Evolutionary conservation across 495 filamentous ascomycete genomes (phyloP).

Genomic region (Penicillium simplicissimum): DNA sequence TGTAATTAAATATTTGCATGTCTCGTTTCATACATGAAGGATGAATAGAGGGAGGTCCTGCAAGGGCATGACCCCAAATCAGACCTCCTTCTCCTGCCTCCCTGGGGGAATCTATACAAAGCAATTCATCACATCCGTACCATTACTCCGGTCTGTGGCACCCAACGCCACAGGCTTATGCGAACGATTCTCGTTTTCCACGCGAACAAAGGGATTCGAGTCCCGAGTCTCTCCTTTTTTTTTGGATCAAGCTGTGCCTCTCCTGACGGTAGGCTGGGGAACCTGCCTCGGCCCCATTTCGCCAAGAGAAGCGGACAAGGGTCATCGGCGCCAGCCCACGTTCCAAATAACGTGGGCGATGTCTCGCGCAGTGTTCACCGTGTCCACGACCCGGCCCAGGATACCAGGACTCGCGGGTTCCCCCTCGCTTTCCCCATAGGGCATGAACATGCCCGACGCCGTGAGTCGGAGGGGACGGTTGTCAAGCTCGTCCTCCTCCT

Average conservation of each 20-base stretch:
- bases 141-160: slow-evolving; percentile 1
- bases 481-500: slow-evolving; percentile 36
- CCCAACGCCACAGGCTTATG: background rate
- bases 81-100: background rate
- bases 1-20: slow-evolving; percentile 4
- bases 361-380: slow-evolving; percentile 93
- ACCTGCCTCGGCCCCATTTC: slow-evolving; percentile 3
- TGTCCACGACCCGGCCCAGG: slow-evolving; percentile 83
- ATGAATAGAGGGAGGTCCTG: background rate
- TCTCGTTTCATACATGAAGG: slow-evolving; percentile 6
- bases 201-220: background rate
- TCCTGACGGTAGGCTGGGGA: slow-evolving; percentile 7
- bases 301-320: background rate
- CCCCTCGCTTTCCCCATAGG: slow-evolving; percentile 71
- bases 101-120: slow-evolving; percentile 8
- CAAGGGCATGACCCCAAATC: background rate
- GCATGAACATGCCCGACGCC: slow-evolving; percentile 83
- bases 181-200: background rate
- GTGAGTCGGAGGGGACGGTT: slow-evolving; percentile 64
- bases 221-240: background rate
- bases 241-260: background rate
- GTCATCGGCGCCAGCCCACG: slow-evolving; percentile 84
- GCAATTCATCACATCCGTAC: slow-evolving; percentile 6
- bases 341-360: slow-evolving; percentile 98
- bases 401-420: slow-evolving; percentile 59